Base-by-base conservation (phyloP, 2,329 filamentous ascomycete genomes). In the Xenoacremonium recifei region DNA sequence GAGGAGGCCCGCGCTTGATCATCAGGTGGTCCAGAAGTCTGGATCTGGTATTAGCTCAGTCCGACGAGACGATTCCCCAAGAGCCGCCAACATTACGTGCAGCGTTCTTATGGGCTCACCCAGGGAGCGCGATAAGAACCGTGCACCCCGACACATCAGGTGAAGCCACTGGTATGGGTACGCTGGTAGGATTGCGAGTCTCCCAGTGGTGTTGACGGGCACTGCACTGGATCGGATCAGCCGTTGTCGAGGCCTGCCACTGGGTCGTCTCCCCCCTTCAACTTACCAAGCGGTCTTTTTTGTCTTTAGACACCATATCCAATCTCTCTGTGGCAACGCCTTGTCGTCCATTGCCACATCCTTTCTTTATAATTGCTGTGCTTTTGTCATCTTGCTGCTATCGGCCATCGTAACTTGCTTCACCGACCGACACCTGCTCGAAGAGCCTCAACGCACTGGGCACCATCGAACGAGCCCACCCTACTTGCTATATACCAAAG, bases 191-290 rank as follows among this genome's bases (percentile, higher is more conserved):
- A 47, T 49, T 57, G 49, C 41, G 30, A 53, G 47, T 38, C 53
- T 54, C 42, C 54, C 21, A 44, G 54, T 58, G 55, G 55, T 58
- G 55, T 58, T 58, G 55, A 58, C 49, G 44, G n/a, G n/a, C 49
- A 45, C 48, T 58, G 46, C 51, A 47, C 51, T 45, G 46, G 48
- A 48, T 57, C 53, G 48, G 49, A 58, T 58, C 55, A 57, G 51
- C 58, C 55, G 53, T 58, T 58, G 35, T 49, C 40, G 40, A 57
- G 39, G 38, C 44, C 45, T 53, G 53, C 51, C 51, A 39, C 51
- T 50, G 40, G 33, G 23, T 48, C 42, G 15, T 25, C 25, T 51
- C 45, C 50, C 55, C 51, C 54, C 48, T 39, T 46, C 48, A 46
- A 50, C 50, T 53, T 50, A 49, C 50, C 39, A 42, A 42, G 40